phyloP scores from a whole-genome alignment of 257 asterid species.

The Coffea eugenioides region DNA sequence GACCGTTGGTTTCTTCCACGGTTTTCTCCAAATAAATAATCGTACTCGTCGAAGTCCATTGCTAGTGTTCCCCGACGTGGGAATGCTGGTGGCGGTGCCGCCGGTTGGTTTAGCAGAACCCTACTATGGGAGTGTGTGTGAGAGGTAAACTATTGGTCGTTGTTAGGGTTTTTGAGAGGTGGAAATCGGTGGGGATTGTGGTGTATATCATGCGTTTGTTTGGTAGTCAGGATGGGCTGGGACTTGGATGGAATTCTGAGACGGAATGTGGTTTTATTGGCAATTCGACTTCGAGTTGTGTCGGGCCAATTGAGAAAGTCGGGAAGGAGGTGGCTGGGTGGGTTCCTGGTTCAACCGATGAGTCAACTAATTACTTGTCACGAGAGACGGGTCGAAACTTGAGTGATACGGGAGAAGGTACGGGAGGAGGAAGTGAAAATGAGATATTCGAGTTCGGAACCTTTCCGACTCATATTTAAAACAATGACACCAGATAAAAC shows the following conservation, averaged over 20 bases:
- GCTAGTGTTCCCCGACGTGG: conserved; percentile 4
- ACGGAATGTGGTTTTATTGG: background rate
- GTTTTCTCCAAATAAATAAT: conserved; percentile 88
- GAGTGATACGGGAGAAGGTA: too few relatives aligned
- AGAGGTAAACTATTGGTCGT: background rate
- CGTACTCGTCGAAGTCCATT: conserved; percentile 99
- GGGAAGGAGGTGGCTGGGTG: too few relatives aligned
- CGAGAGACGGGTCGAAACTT: too few relatives aligned
- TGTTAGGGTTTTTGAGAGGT: conserved; percentile 22
- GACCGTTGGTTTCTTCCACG: conserved; percentile 75
- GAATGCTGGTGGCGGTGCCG: background rate
- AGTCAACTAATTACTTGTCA: too few relatives aligned
- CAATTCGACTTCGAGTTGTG: background rate
- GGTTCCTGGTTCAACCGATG: too few relatives aligned
- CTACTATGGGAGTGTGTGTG: background rate
- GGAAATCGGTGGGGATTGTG: background rate
- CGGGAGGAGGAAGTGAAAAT: too few relatives aligned
- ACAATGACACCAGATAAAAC: too few relatives aligned
- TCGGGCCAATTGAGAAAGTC: background rate
- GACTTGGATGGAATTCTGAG: background rate
- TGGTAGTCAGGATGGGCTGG: background rate
- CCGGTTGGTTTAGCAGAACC: conserved; percentile 13
- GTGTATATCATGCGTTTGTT: background rate
- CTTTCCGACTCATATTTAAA: too few relatives aligned
- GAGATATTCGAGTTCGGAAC: too few relatives aligned